Base-by-base conservation (phyloP, 2,329 filamentous ascomycete species). In the Monosporascus ibericus region DNA sequence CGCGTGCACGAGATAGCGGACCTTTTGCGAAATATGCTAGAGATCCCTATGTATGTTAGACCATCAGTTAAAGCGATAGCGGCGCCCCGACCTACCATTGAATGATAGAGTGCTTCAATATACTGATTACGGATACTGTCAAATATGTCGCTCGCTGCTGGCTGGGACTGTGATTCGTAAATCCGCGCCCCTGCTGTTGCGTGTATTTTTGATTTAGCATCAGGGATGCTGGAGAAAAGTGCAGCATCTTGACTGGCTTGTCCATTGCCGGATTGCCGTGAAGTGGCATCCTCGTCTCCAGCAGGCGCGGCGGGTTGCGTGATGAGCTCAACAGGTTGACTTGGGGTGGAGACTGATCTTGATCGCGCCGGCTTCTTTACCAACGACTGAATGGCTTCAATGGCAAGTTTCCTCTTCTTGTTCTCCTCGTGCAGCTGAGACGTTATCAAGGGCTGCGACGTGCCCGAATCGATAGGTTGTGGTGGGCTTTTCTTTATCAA, bases 11-110 rank as follows among this genome's bases (percentile, higher is more conserved):
- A 44, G 88, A 89, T 20, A 94, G 72, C 1, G 89, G 87, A 1
- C 88, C 89, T 72, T 94, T 94, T 20, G 86, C 86, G 68, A 92
- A 92, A 68, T 92, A 94, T 53, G 88, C 88, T 52, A 92, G 72
- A 3, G 88, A 90, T 36, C 87, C 88, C 78, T 70, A 8, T 66
- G 71, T 11, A 72, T 60, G 65, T 80, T 77, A 56, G 78, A 50
- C 11, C 48, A 37, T 34, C 30, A 5, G 30, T 2, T 24, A 39
- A 44, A 20, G 14, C 20, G 4, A 7, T 42, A 2, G 39, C 9
- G 15, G 36, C 20, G 18, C 17, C 53, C 70, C 71, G 36, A 60
- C 74, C 15, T 67, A 82, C 82, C 75, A 82, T 79, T 52, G 85
- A 83, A 70, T 82, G 75, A 73, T 84, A 85, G 1, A 87, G 68